Evolutionary conservation across 805 yeast genomes (phyloP), one percentile per base, ranked within the genome.

Genomic region (Metschnikowia bowlesiae): DNA sequence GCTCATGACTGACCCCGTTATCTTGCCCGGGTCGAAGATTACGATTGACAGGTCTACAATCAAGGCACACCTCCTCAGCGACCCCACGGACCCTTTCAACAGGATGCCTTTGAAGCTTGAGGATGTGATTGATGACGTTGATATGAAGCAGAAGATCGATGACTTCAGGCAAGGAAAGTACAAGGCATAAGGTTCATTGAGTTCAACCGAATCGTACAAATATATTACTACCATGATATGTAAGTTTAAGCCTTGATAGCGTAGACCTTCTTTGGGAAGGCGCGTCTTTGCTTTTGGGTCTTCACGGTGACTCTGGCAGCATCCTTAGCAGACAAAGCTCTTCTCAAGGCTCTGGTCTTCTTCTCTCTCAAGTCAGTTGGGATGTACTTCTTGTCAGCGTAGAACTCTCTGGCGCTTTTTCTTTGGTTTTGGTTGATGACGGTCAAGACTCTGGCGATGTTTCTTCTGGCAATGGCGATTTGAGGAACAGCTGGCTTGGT

Each of bases 301-400:
- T 87, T 90, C 66, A 78, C 86, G 70, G 98, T 92, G 74, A 79
- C 76, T 74, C 79, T 79, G 67, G 82, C 70, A 74, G 88, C 85
- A 82, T 94, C 97, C 77, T 77, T 76, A 72, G 86, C 81, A 76
- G 97, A 84, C 73, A 94, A 83, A 73, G 85, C 83, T 84, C 98
- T 88, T 88, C 99, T 92, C 79, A 92, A 80, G 77, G 99, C 98
- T 86, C 98, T 92, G 79, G 99, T 94, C 87, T 94, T 89, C 92
- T 94, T 94, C 68, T 90, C 96, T 83, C 98, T 92, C 81, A 94
- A 84, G 76, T 91, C 97, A 83, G 92, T 91, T 83, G 99, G 98
- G 76, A 83, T 82, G 85, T 84, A 87, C 81, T 89, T 91, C 85
- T 88, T 86, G 76, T 90, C 94, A 65, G 83, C 83, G 92, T 91